Percentiles rank a stretch among this genome's conserved stretches.
phyloP scores from a whole-genome alignment of 768 basidiomycete species.

The Candolleomyces efflorescens region DNA sequence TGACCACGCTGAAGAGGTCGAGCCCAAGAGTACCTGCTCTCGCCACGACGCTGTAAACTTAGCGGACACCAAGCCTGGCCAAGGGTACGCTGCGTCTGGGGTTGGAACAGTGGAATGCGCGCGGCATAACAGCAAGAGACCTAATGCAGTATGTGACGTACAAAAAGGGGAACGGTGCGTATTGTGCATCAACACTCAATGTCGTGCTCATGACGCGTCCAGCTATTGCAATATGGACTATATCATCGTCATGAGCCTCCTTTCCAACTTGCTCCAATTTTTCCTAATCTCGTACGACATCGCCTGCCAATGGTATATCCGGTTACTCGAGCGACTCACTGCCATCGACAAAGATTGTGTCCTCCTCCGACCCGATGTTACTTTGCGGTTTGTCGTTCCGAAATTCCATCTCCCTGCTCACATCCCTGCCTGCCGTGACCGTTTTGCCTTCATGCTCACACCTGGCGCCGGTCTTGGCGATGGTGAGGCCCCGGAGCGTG shows the following conservation, averaged over 20 bases:
- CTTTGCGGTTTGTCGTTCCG: slow-evolving; percentile 10
- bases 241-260: slow-evolving; percentile 11
- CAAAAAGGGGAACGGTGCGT: slow-evolving; percentile 29
- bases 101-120: slow-evolving; percentile 24
- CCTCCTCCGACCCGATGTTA: not conserved
- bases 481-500: slow-evolving; percentile 30
- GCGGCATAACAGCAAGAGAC: slow-evolving; percentile 25
- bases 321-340: slow-evolving; percentile 2
- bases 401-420: slow-evolving; percentile 26
- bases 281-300: slow-evolving; percentile 28
- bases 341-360: not conserved
- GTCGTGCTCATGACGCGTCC: not conserved
- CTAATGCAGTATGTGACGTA: slow-evolving; percentile 22
- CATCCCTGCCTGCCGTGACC: slow-evolving; percentile 15
- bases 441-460: slow-evolving; percentile 20
- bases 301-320: slow-evolving; percentile 19
- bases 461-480: slow-evolving; percentile 25
- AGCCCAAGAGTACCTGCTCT: slow-evolving; percentile 21
- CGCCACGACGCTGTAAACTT: slow-evolving; percentile 25
- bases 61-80: slow-evolving; percentile 13
- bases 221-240: slow-evolving; percentile 29
- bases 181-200: no score
- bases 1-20: not conserved
- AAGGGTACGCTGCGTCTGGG: slow-evolving; percentile 22
- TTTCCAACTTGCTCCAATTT: not conserved